Evolutionary conservation across 2,329 filamentous ascomycete species (phyloP).

Genomic region (Penicillium polonicum): DNA sequence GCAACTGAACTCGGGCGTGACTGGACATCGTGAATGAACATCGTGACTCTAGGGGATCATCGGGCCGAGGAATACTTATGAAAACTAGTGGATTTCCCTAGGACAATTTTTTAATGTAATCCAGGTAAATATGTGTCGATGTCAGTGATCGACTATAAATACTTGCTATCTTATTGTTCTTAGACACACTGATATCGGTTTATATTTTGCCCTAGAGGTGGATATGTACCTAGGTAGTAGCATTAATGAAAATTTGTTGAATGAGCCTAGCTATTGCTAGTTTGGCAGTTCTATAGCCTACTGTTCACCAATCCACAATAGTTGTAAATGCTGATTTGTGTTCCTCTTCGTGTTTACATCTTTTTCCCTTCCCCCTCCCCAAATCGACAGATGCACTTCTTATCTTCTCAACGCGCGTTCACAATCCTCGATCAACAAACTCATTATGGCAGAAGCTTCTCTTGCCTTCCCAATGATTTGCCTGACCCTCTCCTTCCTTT

Average conservation of each 20-base stretch:
- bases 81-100: not conserved
- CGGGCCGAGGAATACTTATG: not conserved
- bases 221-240: not conserved
- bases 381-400: not conserved
- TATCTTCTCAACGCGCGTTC: not conserved
- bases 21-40: slow-evolving; percentile 14
- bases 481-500: slow-evolving; percentile 18
- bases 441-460: slow-evolving; percentile 3
- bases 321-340: too few relatives aligned
- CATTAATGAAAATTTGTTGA: not conserved
- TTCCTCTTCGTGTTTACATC: not conserved
- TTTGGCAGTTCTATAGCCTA: not conserved
- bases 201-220: not conserved
- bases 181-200: too few relatives aligned
- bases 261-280: not conserved
- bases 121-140: not conserved
- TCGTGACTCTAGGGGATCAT: not conserved
- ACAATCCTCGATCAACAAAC: not conserved
- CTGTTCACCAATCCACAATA: not conserved
- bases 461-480: slow-evolving; percentile 15
- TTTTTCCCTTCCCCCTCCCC: not conserved
- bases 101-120: not conserved
- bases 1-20: slow-evolving; percentile 17
- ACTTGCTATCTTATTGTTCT: not conserved
- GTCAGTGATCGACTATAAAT: not conserved